Percentiles rank a stretch among this genome's conserved stretches.
Conservation (phyloP, 306 rosid genomes). For the Prunus kanzakura region DNA sequence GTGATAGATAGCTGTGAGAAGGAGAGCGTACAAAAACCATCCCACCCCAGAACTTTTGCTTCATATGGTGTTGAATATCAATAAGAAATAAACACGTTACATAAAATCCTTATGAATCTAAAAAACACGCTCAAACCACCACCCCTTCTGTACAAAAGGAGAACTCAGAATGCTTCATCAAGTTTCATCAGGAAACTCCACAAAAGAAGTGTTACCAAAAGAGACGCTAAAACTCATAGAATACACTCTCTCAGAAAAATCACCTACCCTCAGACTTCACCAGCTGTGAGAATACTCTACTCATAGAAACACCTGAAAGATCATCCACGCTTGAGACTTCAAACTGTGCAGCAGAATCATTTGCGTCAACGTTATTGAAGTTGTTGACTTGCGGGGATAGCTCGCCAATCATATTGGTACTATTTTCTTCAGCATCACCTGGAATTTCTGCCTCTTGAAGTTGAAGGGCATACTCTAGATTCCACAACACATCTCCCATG, state of each 20-base stretch:
- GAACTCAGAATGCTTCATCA: slow-evolving; percentile 18
- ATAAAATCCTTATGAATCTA: slow-evolving; percentile 17
- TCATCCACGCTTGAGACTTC: slow-evolving; percentile 52
- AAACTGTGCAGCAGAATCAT: slow-evolving; percentile 38
- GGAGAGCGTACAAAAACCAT: neutral
- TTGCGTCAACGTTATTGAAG: slow-evolving; percentile 32
- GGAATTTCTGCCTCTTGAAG: slow-evolving; percentile 69
- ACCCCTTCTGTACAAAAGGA: slow-evolving; percentile 25
- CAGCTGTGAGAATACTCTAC: slow-evolving; percentile 84
- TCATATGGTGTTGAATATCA: neutral
- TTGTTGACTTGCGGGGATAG: slow-evolving; percentile 77
- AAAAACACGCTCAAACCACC: slow-evolving; percentile 23
- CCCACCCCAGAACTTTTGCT: neutral
- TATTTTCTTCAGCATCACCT: slow-evolving; percentile 78
- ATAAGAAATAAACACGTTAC: neutral
- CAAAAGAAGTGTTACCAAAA: slow-evolving; percentile 21
- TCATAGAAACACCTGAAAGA: slow-evolving; percentile 89
- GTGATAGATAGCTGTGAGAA: neutral
- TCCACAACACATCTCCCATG: slow-evolving; percentile 91
- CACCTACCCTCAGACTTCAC: slow-evolving; percentile 85
- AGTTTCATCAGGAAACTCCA: slow-evolving; percentile 15
- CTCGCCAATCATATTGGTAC: slow-evolving; percentile 81
- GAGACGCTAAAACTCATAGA: slow-evolving; percentile 11
- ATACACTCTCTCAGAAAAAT: slow-evolving; percentile 18
- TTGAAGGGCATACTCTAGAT: slow-evolving; percentile 81